A percentile compares a stretch with the other conserved stretches of the same genome.
These are phyloP conservation scores for Trichoderma aggressivum DNA, from an alignment of 2,329 filamentous ascomycete genomes.

Conservation along the genomic window DNA sequence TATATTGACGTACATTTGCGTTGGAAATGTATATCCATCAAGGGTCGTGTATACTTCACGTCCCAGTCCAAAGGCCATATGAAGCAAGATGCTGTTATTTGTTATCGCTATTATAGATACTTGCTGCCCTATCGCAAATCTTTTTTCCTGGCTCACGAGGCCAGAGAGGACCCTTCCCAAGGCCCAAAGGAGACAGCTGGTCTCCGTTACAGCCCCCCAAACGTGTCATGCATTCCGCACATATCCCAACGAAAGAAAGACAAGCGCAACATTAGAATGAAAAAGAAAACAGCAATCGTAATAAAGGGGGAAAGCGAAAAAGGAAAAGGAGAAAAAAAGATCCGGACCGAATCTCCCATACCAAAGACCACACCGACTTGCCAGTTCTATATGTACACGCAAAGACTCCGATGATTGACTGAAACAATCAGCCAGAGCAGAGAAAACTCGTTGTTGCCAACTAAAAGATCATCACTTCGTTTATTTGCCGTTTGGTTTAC, in stretches of 20 bases:
- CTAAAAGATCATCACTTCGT: not conserved
- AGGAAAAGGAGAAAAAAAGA: not conserved
- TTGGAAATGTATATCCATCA: not conserved
- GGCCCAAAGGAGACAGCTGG: conserved; percentile 5
- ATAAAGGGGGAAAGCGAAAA: not conserved
- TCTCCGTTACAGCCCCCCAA: not conserved
- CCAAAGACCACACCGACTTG: conserved; percentile 7
- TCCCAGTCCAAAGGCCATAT: not conserved
- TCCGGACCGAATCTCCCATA: conserved; percentile 8
- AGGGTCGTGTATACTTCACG: not conserved
- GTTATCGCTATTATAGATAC: conserved; percentile 3
- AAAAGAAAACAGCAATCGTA: not conserved
- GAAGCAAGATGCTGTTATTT: not conserved
- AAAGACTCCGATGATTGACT: conserved; percentile 8
- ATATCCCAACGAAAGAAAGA: conserved; percentile 14
- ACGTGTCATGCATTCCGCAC: not conserved
- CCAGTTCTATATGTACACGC: conserved; percentile 18
- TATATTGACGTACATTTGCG: not conserved
- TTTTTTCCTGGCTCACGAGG: not conserved
- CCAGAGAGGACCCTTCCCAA: not conserved
- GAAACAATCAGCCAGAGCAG: conserved; percentile 4
- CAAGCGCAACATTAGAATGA: not conserved
- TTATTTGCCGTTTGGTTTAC: conserved; percentile 26
- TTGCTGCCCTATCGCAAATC: not conserved
- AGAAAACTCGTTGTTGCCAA: conserved; percentile 1